These are phyloP conservation scores for Aspergillus incahuasiensis DNA, from an alignment of 495 filamentous ascomycete species.

Conservation along the genomic window DNA sequence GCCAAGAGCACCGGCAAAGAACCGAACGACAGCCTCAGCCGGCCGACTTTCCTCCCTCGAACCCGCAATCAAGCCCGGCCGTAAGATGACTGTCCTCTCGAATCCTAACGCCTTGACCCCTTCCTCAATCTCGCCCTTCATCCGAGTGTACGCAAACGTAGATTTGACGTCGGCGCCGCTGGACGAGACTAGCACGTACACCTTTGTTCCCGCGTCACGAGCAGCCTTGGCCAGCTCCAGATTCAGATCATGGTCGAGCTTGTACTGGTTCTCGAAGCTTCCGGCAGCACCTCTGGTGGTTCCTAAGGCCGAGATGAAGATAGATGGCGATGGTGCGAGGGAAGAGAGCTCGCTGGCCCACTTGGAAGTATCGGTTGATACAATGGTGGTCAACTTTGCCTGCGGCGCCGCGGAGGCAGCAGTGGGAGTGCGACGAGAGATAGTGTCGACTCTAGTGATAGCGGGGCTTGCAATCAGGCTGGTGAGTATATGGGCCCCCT, in stretches of 20 bases:
- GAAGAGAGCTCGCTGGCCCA: slow-evolving; percentile 54
- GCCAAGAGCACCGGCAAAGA: slow-evolving; percentile 46
- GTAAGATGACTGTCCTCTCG: slow-evolving; percentile 66
- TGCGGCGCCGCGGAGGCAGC: slow-evolving; percentile 28
- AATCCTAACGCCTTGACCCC: slow-evolving; percentile 67
- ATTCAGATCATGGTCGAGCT: slow-evolving; percentile 72
- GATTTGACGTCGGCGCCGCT: slow-evolving; percentile 46
- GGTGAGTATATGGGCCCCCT: slow-evolving; percentile 49
- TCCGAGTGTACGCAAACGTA: slow-evolving; percentile 54
- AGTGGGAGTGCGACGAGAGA: slow-evolving; percentile 41
- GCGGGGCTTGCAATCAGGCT: slow-evolving; percentile 36
- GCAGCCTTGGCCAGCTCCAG: slow-evolving; percentile 64
- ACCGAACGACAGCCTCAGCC: slow-evolving; percentile 42
- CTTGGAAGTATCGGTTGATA: slow-evolving; percentile 41
- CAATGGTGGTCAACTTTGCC: slow-evolving; percentile 40
- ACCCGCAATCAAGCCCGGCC: slow-evolving; percentile 73
- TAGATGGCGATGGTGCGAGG: slow-evolving; percentile 51
- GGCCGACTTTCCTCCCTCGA: slow-evolving; percentile 54
- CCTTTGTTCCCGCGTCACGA: slow-evolving; percentile 56
- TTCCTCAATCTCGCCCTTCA: slow-evolving; percentile 81
- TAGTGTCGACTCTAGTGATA: slow-evolving; percentile 41
- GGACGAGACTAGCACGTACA: slow-evolving; percentile 65
- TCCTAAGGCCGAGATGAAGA: slow-evolving; percentile 62
- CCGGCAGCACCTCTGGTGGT: slow-evolving; percentile 64
- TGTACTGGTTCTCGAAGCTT: slow-evolving; percentile 66